phyloP scores from a whole-genome alignment of 2,329 filamentous ascomycete species.

The Xylaria hypoxylon region DNA sequence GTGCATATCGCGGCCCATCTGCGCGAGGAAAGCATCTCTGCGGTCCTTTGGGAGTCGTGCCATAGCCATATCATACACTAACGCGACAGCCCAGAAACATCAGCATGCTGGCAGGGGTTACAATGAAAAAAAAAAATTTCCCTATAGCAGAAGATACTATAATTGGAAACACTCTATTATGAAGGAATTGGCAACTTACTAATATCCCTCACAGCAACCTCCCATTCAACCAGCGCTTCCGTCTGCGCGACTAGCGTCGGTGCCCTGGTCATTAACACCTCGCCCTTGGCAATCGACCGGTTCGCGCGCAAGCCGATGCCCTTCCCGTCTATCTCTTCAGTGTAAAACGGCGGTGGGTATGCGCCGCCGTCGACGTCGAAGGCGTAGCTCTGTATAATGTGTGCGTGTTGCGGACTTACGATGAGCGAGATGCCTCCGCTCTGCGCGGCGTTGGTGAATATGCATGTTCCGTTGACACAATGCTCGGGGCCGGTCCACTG shows the following conservation, averaged over 20 bases:
- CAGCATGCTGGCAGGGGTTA: background rate
- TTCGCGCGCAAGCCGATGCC: slow-evolving; percentile 54
- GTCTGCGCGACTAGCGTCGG: slow-evolving; percentile 51
- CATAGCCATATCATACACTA: slow-evolving; percentile 50
- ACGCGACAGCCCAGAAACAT: background rate
- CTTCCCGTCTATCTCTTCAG: slow-evolving; percentile 50
- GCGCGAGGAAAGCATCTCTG: slow-evolving; percentile 46
- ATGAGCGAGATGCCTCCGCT: slow-evolving; percentile 45
- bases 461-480: slow-evolving; percentile 45
- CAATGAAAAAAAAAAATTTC: background rate
- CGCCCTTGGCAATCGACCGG: slow-evolving; percentile 51
- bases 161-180: background rate
- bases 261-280: slow-evolving; percentile 51
- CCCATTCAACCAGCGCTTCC: slow-evolving; percentile 37
- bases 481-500: slow-evolving; percentile 44
- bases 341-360: slow-evolving; percentile 46
- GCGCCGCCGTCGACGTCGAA: slow-evolving; percentile 7
- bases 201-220: slow-evolving; percentile 37
- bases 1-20: slow-evolving; percentile 49
- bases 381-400: slow-evolving; percentile 38
- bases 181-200: slow-evolving; percentile 20
- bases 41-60: slow-evolving; percentile 44
- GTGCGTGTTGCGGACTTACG: slow-evolving; percentile 43
- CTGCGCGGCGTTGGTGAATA: slow-evolving; percentile 42
- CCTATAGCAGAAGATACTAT: background rate